Percentiles rank a stretch among this genome's conserved stretches.
Evolutionary conservation across 805 yeast species (phyloP).

Genomic region (Pichia ethanolica): DNA sequence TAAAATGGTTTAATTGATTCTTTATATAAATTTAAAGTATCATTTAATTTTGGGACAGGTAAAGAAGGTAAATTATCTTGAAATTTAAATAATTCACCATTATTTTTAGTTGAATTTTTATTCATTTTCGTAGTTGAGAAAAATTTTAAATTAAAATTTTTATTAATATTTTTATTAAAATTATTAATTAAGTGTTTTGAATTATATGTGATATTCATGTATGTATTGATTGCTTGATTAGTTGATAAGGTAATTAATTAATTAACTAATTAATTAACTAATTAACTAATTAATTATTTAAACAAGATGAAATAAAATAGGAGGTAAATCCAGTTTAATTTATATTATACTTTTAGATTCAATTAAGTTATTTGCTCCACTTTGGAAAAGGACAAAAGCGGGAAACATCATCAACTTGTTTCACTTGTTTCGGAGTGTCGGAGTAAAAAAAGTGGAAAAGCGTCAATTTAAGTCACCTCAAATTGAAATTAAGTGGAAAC

Average conservation of each 20-base stretch:
- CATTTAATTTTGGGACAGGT: conserved; percentile 78
- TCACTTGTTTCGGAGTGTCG: neutral
- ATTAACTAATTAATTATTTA: no score
- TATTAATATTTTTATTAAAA: no score
- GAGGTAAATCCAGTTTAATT: no score
- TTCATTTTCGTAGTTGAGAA: neutral
- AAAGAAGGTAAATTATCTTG: conserved; percentile 72
- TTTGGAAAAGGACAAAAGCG: no score
- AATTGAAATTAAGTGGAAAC: neutral
- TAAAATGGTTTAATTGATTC: conserved; percentile 65
- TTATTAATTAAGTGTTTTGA: neutral
- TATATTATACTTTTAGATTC: no score
- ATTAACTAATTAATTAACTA: no score
- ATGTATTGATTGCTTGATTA: neutral
- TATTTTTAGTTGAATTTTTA: conserved; percentile 14
- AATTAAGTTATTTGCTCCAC: no score
- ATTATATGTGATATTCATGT: neutral
- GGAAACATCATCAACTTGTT: no score
- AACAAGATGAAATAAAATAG: no score
- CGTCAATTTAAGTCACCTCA: no score
- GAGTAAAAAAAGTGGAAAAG: neutral
- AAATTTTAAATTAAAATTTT: neutral
- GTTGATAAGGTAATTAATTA: neutral
- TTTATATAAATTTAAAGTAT: conserved; percentile 64
- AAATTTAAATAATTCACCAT: conserved; percentile 64